phyloP scores from a whole-genome alignment of 257 asterid genomes.

The Plantago major region DNA sequence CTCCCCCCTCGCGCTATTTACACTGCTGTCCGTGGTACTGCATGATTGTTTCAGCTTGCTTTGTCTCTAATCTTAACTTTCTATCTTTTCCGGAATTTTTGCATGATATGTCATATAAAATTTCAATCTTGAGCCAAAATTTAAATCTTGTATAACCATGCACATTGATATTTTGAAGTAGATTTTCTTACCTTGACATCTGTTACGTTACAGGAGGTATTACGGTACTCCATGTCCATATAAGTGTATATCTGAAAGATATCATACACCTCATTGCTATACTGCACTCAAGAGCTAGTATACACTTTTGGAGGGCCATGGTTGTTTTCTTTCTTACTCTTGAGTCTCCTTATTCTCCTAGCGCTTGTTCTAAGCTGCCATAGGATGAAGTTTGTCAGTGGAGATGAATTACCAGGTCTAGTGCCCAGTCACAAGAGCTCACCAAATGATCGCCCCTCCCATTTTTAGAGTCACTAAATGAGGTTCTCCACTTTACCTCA shows the following conservation, averaged over 20 bases:
- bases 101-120: constrained; percentile 1
- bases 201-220: constrained; percentile 61
- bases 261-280: constrained; percentile 79
- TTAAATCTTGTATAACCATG: not conserved
- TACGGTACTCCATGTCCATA: constrained; percentile 72
- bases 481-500: constrained; percentile 41
- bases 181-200: constrained; percentile 17
- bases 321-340: constrained; percentile 69
- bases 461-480: constrained; percentile 80
- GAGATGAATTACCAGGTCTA: constrained; percentile 70
- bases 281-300: constrained; percentile 78
- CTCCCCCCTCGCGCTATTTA: constrained; percentile 74
- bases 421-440: constrained; percentile 62
- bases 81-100: constrained; percentile 11
- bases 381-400: constrained; percentile 68
- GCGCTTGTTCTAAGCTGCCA: constrained; percentile 89
- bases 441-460: constrained; percentile 83
- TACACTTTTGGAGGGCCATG: constrained; percentile 93
- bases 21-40: constrained; percentile 63
- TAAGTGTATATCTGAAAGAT: constrained; percentile 82
- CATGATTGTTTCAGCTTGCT: constrained; percentile 19
- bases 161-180: not conserved
- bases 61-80: constrained; percentile 11
- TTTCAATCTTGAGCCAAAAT: not conserved
- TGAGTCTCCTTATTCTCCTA: constrained; percentile 63